phyloP scores from a whole-genome alignment of 495 filamentous ascomycete genomes.

The Trichoderma virens region DNA sequence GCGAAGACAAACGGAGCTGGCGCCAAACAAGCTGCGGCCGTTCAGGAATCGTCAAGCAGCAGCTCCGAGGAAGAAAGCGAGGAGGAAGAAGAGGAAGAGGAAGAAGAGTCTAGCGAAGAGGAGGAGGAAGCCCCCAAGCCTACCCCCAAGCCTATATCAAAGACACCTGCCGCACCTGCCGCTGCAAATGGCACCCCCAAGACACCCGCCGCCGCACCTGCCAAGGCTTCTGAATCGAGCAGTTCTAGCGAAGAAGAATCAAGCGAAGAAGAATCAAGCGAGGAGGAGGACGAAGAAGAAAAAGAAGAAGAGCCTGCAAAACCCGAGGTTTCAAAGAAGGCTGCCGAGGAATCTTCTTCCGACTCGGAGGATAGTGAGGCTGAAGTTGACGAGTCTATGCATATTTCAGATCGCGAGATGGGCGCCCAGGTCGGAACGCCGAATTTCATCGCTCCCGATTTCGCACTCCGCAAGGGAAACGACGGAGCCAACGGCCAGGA shows the following conservation, averaged over 20 bases:
- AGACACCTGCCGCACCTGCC: background rate
- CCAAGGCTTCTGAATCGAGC: constrained; percentile 13
- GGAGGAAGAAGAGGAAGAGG: constrained; percentile 7
- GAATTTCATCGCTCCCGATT: constrained; percentile 21
- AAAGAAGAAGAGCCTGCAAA: constrained; percentile 9
- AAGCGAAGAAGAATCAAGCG: constrained; percentile 7
- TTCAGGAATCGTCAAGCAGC: constrained; percentile 7
- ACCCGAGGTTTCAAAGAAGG: constrained; percentile 12
- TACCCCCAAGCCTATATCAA: background rate
- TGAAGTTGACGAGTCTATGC: constrained; percentile 6
- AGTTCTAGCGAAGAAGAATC: background rate
- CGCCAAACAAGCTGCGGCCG: background rate
- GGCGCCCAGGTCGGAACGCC: constrained; percentile 8
- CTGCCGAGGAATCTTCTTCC: constrained; percentile 10
- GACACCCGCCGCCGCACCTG: background rate
- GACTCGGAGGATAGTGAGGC: constrained; percentile 13
- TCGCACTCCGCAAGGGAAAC: constrained; percentile 25
- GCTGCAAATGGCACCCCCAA: constrained; percentile 3
- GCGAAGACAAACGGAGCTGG: constrained; percentile 6
- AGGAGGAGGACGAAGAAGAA: background rate
- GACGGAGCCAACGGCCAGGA: constrained; percentile 27
- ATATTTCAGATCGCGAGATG: constrained; percentile 15
- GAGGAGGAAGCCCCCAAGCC: constrained; percentile 6
- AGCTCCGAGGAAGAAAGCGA: constrained; percentile 10
- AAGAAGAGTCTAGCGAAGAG: constrained; percentile 11